Base-by-base conservation (phyloP, 2,329 filamentous ascomycete genomes). In the Phaeosphaeriaceae sp. region DNA sequence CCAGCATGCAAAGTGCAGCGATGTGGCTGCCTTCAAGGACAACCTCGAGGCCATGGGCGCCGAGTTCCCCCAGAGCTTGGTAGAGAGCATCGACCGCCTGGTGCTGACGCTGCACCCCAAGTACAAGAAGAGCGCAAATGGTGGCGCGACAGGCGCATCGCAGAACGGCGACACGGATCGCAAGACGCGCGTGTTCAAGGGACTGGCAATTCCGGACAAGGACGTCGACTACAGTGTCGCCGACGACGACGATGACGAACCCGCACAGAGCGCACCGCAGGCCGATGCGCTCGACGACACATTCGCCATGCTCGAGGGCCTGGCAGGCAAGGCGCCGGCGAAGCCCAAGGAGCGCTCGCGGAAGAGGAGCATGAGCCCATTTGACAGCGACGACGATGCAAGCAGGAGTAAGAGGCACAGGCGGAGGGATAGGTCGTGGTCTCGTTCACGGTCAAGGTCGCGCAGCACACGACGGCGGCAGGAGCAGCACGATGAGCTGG, bases 21-120 rank as follows among this genome's bases (percentile, higher is more conserved):
- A 85, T 26, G 83, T 92, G 56, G 79, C 85, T 53, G 89, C 91
- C 26, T 99, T 98, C 82, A 91, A 91, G 80, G 82, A 83, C 66
- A 88, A 88, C 73, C 84, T 98, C 66, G 87, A 89, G 66, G 87
- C 84, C 28, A 89, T 96, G 79, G 92, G 91, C 55, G 92, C 90
- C 63, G 93, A 90, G 46, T 96, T 97, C 65, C 93, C 94, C 0
- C 85, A 88, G 55, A 97, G 92, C 80, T 82, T 99, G 69, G 86
- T 97, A 56, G 92, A 97, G 76, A 97, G 93, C 76, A 88, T 99
- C 69, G 94, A 98, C 76, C 91, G 94, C 8, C 81, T 98, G 35
- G 90, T 98, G 28, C 82, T 90, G 64, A 93, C 93, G 2, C 90
- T 99, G 86, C 95, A 99, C 70, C 95, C 96, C 0, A 92, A 92